Conservation (phyloP, 176 grass and related monocot species). For the Bonia amplexicaulis region DNA sequence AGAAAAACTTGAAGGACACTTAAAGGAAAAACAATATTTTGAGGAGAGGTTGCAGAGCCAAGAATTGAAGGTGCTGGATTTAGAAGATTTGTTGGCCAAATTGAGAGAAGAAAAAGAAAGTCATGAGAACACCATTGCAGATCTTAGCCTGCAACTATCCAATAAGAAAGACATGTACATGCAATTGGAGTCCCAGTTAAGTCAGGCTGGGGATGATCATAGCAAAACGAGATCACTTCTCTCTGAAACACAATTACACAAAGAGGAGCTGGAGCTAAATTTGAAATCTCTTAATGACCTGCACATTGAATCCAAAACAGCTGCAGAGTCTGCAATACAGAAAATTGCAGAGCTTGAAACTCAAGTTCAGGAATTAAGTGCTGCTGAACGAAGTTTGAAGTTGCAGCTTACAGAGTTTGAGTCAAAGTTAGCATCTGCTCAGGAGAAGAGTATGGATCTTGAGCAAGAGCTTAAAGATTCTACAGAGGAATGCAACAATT, state of each 20-base stretch:
- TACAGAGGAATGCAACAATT: conserved; percentile 30
- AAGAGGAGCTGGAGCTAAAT: conserved; percentile 67
- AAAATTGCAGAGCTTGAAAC: conserved; percentile 54
- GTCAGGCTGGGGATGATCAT: conserved; percentile 36
- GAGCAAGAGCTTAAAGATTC: conserved; percentile 62
- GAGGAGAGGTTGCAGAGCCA: conserved; percentile 56
- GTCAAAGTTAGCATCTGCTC: conserved; percentile 55
- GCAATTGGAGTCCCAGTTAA: conserved; percentile 56
- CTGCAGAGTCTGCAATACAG: conserved; percentile 32
- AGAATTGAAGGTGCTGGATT: conserved; percentile 48
- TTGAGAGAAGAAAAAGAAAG: conserved; percentile 55
- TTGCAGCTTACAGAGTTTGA: conserved; percentile 53
- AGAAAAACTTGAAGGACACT: conserved; percentile 43
- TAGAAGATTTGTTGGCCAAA: conserved; percentile 47
- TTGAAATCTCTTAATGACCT: conserved; percentile 53
- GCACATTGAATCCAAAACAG: conserved; percentile 51
- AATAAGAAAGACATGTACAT: conserved; percentile 40
- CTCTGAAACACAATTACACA: conserved; percentile 58
- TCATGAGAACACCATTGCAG: conserved; percentile 43
- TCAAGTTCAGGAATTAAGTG: conserved; percentile 51
- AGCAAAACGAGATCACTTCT: conserved; percentile 57
- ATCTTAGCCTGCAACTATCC: conserved; percentile 42
- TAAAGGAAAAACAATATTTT: conserved; percentile 54
- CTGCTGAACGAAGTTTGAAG: conserved; percentile 52
- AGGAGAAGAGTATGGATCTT: conserved; percentile 52